Evolutionary conservation across 2,329 filamentous ascomycete species (phyloP), one percentile per base, ranked within the genome.

Genomic region (Pestalotiopsis sp.): DNA sequence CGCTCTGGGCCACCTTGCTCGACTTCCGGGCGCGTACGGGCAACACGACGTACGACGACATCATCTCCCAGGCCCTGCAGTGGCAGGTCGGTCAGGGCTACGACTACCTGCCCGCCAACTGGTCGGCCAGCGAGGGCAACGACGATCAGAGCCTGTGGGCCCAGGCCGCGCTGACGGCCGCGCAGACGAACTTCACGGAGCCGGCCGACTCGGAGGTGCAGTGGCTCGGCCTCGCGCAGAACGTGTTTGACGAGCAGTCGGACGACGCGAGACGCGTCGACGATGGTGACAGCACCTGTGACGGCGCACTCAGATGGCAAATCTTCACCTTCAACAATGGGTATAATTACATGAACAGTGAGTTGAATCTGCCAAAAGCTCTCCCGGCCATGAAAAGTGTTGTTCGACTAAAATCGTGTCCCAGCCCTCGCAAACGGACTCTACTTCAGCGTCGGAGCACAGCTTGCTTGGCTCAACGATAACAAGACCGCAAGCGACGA

Each of bases 251-350:
- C 72, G 85, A 84, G 1, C 88, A 91, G 74, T 73, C n/a, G 2
- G 62, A 64, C 5, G 27, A n/a, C 13, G 45, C 70, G 73, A 27
- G 38, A 5, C 61, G 39, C 6, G 38, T 64, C 3, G 90, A 87
- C 82, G 82, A 88, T 23, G 80, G 76, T 0, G 70, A 77, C 0
- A 83, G 83, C 2, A 39, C 68, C 12, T 92, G 90, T 75, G 80
- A 80, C 52, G 90, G 89, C 65, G 90, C 88, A 7, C 75, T 92
- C 71, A 85, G 86, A 70, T 92, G 90, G 90, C 89, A 91, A 78
- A 86, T 92, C 49, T 90, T 83, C 76, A 77, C 83, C 2, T 84
- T 82, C 73, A 89, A 89, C 73, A 81, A 77, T 17, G 89, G 89
- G n/a, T 82, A 81, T 66, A 73, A 80, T 64, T 83, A 82, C 72